Percentiles rank a stretch among this genome's conserved stretches.
Evolutionary conservation across 1,284 basidiomycete genomes (phyloP).

Genomic region (Ganoderma lingzhi): DNA sequence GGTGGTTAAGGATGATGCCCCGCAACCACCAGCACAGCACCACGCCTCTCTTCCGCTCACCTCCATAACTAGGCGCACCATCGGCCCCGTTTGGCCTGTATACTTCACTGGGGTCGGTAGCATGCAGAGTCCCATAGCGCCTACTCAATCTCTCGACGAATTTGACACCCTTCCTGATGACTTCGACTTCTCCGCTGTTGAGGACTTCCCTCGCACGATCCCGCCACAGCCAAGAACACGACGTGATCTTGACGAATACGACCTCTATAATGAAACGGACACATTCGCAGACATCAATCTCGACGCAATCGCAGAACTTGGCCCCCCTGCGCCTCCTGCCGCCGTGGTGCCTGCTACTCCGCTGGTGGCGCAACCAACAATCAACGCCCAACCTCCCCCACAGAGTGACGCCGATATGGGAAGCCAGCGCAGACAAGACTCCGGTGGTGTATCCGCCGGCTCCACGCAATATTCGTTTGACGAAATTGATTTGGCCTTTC

Average conservation of each 20-base stretch:
- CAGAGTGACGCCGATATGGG: neutral
- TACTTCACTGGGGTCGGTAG: neutral
- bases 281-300: constrained; percentile 33
- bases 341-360: neutral
- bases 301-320: constrained; percentile 32
- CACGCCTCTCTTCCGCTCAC: neutral
- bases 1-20: constrained; percentile 11
- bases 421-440: neutral
- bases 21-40: constrained; percentile 1
- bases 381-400: constrained; percentile 3
- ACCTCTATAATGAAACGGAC: constrained; percentile 28
- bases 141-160: constrained; percentile 13
- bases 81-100: neutral
- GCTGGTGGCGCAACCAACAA: neutral
- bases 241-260: constrained; percentile 18
- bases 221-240: neutral
- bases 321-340: neutral
- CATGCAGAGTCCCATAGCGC: neutral
- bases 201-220: neutral
- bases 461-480: constrained; percentile 39
- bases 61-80: neutral
- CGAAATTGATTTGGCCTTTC: constrained; percentile 28
- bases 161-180: constrained; percentile 30
- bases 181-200: constrained; percentile 25
- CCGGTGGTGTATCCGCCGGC: neutral